Base-by-base conservation (phyloP, 2,329 filamentous ascomycete species). In the Emericellopsis atlantica region DNA sequence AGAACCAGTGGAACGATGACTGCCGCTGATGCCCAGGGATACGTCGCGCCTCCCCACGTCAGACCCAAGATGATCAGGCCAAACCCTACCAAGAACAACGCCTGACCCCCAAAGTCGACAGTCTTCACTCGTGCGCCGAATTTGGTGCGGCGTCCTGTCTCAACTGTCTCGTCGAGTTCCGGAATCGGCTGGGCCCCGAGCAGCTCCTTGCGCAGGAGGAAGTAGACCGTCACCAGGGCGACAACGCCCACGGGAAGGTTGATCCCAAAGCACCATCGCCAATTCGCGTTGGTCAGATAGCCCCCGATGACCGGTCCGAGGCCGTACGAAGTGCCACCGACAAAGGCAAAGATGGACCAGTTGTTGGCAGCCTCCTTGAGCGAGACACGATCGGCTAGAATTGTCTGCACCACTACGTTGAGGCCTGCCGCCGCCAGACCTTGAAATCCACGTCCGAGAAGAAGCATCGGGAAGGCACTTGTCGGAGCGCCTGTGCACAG, bases 251-350 rank as follows among this genome's bases (percentile, higher is more conserved):
- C 64, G 14, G 75, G 75, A n/a, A 79, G 61, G 45, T 74, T 76
- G 41, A 82, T 68, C 32, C 69, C 75, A 52, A 84, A 84, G 50
- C 76, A 79, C 68, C 80, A 84, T 39, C 78, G 62, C 79, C 79
- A 84, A 46, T 66, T 69, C 4, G 65, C 57, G 31, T 64, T 58
- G 16, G 72, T 72, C 11, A 78, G 61, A 43, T 72, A 73, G 1
- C 67, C 77, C 34, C 79, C 79, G 21, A 81, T 60, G 2, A 81
- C 67, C 0, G 79, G 79, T 0, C 79, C 78, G 10, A 79, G 48
- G 2, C 68, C 69, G 51, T 76, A 84, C 11, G 72, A 72, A 6
- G 77, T 51, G 0, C 77, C 78, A 7, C 67, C 68, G 1, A 81
- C 63, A 8, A 84, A 47, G 0, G 74, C 69, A 46, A 84, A 81